Evolutionary conservation across 1,284 basidiomycete genomes (phyloP), one percentile per base, ranked within the genome.

Genomic region (Tausonia pullulans): DNA sequence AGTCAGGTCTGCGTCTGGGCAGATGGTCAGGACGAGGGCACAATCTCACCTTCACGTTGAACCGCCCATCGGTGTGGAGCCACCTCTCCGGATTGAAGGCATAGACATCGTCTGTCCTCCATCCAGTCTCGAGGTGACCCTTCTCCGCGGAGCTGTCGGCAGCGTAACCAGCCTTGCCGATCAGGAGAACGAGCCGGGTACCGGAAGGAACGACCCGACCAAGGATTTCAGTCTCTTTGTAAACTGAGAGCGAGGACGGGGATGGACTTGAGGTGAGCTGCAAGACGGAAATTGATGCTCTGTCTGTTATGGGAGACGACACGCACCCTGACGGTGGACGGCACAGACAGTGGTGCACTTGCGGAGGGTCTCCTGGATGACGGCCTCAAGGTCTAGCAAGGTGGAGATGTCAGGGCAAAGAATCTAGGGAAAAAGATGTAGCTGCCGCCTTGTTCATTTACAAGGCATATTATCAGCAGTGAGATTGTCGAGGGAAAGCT

Each of bases 41-140:
- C 27, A 27, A 27, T 1, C 27, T 27, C 27, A 27, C 27, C 27
- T 27, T n/a, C 44, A 39, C 39, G 39, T 59, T 5, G 48, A 46
- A 27, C 39, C 79, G 74, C 1, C 77, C 72, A 68, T 78, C 79
- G 0, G n/a, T 45, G 41, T 44, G 43, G 65, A 41, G 64, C 67
- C 79, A 43, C 4, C 48, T 44, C 57, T 50, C 58, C 16, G 67
- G 46, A 44, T 5, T 53, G 43, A n/a, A 40, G 56, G 11, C 27
- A 2, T 27, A 27, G 27, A 27, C 27, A 27, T 27, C 27, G 27
- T 27, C 27, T 27, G 27, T 27, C 27, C 27, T 27, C 27, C n/a
- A 61, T 53, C 14, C 39, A 14, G 44, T 64, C 68, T 52, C 69
- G 40, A 54, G 14, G 51, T n/a, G 6, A 39, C 14, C 4, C 16